A percentile compares a stretch with the other conserved stretches of the same genome.
Conservation (phyloP, 2,329 filamentous ascomycete genomes). For the Penicillium janthinellum region DNA sequence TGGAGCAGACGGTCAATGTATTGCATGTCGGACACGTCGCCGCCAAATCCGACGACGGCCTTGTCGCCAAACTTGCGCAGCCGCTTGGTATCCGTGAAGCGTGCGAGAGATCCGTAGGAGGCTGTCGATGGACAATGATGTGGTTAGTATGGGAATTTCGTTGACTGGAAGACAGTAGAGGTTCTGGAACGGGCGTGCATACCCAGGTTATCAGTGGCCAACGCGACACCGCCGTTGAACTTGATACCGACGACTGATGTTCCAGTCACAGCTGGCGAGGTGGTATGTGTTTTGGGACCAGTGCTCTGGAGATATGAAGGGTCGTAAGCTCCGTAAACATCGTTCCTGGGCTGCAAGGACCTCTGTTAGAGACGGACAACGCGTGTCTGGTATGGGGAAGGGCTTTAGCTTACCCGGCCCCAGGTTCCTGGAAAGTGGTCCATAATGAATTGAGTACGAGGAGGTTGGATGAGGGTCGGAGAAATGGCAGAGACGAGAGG, state of each 20-base stretch:
- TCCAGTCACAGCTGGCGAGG: slow-evolving; percentile 90
- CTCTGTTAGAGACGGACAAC: slow-evolving; percentile 36
- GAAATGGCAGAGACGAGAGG: background rate
- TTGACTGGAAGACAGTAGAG: background rate
- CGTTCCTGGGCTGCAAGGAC: slow-evolving; percentile 78
- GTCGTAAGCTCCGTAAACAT: slow-evolving; percentile 94
- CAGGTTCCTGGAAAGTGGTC: slow-evolving; percentile 68
- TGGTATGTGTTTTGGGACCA: slow-evolving; percentile 80
- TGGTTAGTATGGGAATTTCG: background rate
- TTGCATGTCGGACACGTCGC: slow-evolving; percentile 99
- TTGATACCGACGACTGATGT: slow-evolving; percentile 95
- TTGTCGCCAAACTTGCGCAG: slow-evolving; percentile 84
- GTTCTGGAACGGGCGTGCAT: slow-evolving; percentile 32
- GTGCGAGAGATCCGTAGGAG: slow-evolving; percentile 94
- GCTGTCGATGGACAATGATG: slow-evolving; percentile 54
- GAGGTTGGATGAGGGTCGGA: background rate
- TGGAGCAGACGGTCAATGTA: slow-evolving; percentile 89
- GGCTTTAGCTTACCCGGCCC: slow-evolving; percentile 56
- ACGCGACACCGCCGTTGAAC: slow-evolving; percentile 94
- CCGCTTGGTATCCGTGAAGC: slow-evolving; percentile 96
- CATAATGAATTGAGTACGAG: slow-evolving; percentile 48
- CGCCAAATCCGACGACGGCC: slow-evolving; percentile 88
- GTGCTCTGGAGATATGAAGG: slow-evolving; percentile 73
- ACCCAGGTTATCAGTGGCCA: slow-evolving; percentile 97
- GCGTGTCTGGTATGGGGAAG: slow-evolving; percentile 8